Evolutionary conservation across 192 early-diverging fungal species (phyloP), one percentile per base, ranked within the genome.

Genomic region (Backusella sp.): DNA sequence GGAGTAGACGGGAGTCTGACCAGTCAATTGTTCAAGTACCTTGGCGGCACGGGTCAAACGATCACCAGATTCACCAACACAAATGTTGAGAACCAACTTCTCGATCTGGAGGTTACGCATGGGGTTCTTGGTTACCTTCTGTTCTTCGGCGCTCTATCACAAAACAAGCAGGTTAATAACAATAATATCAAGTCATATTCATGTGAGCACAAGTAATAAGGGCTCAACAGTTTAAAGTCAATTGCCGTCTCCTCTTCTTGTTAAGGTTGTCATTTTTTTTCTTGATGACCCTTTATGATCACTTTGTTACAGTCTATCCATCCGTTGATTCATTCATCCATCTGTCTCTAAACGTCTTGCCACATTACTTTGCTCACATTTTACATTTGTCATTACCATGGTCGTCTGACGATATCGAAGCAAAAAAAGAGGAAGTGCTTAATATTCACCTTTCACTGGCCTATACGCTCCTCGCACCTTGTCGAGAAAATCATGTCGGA

Each of bases 1-100:
- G 86, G 98, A 98, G 90, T 96, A 96, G 83, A 99, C 97, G 77
- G 98, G 98, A 74, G 92, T 91, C 87, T 99, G 98, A 77, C 97
- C 98, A 80, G 97, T 98, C 80, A 99, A 92, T 92, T 99, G 96
- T 89, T 99, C 98, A 68, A 99, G 91, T 84, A 99, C 98, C 94
- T 99, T 99, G 86, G 95, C 95, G 80, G 98, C 98, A 92, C 98
- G 94, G 80, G 98, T 99, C 69, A 99, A 91, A 88, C 96, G 92
- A 92, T 99, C 98, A 80, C 97, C 97, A 81, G 96, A 97, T 88
- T 98, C 97, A 76, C 98, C 98, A 66, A 99, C 98, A 85, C 94
- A 98, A 85, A 99, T 99, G 95, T 99, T 99, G 87, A 99, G 93
- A 86, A 97, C 97, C 87, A 99, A 96, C 94, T 99, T 99, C 91